Evolutionary conservation across 148 eudicot genomes (phyloP).

Genomic region (Drosera capensis): DNA sequence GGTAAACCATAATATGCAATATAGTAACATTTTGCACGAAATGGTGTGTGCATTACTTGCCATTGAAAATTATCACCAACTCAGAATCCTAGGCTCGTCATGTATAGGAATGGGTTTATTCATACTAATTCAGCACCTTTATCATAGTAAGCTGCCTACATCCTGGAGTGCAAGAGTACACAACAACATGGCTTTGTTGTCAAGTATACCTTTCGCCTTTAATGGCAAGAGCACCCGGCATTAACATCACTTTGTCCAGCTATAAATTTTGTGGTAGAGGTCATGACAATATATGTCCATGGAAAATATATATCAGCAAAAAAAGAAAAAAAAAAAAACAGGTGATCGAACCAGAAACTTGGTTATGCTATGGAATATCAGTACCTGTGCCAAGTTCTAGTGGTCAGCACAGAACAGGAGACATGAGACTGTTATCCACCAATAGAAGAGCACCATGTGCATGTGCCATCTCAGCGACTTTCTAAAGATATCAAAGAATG

Average conservation of each 20-base stretch:
- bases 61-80: too few relatives aligned
- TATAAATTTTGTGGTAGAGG: constrained; percentile 94
- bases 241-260: constrained; percentile 96
- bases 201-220: constrained; percentile 76
- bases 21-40: too few relatives aligned
- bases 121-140: too few relatives aligned
- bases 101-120: too few relatives aligned
- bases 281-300: constrained; percentile 90
- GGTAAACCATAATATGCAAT: too few relatives aligned
- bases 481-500: too few relatives aligned
- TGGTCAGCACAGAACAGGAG: constrained; percentile 83
- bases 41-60: too few relatives aligned
- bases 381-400: constrained; percentile 96
- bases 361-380: neutral
- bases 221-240: constrained; percentile 92
- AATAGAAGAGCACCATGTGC: constrained; percentile 76
- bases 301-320: neutral
- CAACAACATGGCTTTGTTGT: too few relatives aligned
- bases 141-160: too few relatives aligned
- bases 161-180: too few relatives aligned
- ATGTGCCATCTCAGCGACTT: constrained; percentile 89
- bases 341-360: neutral
- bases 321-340: constrained; percentile 1
- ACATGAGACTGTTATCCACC: constrained; percentile 99
- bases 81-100: too few relatives aligned